phyloP scores from a whole-genome alignment of 2,329 filamentous ascomycete species.

The Nemania diffusa region DNA sequence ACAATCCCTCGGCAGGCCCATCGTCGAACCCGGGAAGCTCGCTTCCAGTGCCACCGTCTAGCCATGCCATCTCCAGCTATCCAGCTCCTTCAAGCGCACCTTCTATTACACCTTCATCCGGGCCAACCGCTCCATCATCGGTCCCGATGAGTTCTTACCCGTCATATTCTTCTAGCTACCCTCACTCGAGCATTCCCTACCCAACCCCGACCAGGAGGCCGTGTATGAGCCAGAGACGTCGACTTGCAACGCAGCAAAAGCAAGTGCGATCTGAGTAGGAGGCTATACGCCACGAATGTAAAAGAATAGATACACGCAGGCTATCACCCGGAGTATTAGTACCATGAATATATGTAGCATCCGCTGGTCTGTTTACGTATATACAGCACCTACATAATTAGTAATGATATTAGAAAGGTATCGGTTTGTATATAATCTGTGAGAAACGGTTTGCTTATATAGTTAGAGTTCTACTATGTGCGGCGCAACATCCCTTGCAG shows the following conservation, averaged over 20 bases:
- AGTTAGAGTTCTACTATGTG: too few species aligned
- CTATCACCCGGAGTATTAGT: too few species aligned
- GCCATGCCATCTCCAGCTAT: neutral
- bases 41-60: neutral
- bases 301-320: too few species aligned
- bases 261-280: neutral
- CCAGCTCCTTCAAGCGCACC: neutral
- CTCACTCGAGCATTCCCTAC: slow-evolving; percentile 1
- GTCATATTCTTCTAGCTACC: neutral
- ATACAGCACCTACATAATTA: too few species aligned
- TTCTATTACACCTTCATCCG: neutral
- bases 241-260: neutral
- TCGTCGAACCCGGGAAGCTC: neutral
- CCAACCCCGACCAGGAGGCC: slow-evolving; percentile 12
- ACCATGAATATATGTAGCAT: too few species aligned
- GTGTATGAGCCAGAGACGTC: slow-evolving; percentile 7
- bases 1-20: neutral
- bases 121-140: neutral
- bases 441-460: too few species aligned
- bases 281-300: too few species aligned
- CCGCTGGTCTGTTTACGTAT: too few species aligned
- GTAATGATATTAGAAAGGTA: too few species aligned
- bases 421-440: too few species aligned
- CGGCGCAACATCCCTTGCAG: too few species aligned
- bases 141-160: neutral